Evolutionary conservation across 2,329 filamentous ascomycete genomes (phyloP).

Genomic region (Macrophomina pseudophaseolina): DNA sequence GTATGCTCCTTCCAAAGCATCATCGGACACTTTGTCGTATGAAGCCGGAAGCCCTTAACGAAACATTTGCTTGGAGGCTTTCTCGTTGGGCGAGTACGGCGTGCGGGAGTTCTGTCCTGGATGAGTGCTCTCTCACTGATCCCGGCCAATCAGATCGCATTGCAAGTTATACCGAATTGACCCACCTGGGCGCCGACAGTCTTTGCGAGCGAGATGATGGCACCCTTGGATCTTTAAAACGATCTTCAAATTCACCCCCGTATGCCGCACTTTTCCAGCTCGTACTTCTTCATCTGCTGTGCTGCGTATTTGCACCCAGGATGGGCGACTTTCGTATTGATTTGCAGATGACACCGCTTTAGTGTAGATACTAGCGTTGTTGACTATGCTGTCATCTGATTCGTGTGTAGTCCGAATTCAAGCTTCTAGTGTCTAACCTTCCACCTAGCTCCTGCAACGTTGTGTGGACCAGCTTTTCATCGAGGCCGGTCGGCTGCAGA

Average conservation of each 20-base stretch:
- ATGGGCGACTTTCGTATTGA: slow-evolving; percentile 47
- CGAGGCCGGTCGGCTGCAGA: slow-evolving; percentile 8
- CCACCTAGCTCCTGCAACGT: slow-evolving; percentile 25
- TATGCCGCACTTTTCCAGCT: slow-evolving; percentile 33
- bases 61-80: too few species aligned
- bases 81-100: not conserved
- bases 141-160: too few species aligned
- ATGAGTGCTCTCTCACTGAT: too few species aligned
- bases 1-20: not conserved
- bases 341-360: slow-evolving; percentile 41
- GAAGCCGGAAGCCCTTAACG: not conserved
- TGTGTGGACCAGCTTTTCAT: slow-evolving; percentile 19
- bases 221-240: slow-evolving; percentile 56
- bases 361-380: slow-evolving; percentile 43
- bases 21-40: not conserved
- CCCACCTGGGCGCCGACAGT: slow-evolving; percentile 51
- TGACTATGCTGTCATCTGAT: slow-evolving; percentile 31
- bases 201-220: slow-evolving; percentile 53
- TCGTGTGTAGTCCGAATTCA: too few species aligned
- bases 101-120: slow-evolving; percentile 16
- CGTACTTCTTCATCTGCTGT: slow-evolving; percentile 44
- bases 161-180: slow-evolving; percentile 47
- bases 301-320: slow-evolving; percentile 47
- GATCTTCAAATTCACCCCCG: too few species aligned
- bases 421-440: not conserved